These are phyloP conservation scores for Tuber aestivum DNA, from an alignment of 495 filamentous ascomycete genomes.

Conservation along the genomic window DNA sequence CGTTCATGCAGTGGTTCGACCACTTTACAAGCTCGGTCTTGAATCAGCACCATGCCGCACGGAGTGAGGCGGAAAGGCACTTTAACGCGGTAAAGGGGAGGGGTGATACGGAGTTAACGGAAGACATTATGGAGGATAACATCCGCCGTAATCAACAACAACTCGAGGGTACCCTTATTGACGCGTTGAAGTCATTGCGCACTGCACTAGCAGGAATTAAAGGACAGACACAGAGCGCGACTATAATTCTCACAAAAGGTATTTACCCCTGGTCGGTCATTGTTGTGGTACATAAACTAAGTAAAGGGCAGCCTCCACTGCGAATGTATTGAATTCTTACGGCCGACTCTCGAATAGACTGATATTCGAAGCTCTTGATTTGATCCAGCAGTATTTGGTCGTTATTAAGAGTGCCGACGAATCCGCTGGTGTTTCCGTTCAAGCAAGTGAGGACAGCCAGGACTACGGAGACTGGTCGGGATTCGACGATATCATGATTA, in stretches of 20 bases:
- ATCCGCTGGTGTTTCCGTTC: constrained; percentile 5
- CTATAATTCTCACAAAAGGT: constrained; percentile 33
- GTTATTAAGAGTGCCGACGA: constrained; percentile 45
- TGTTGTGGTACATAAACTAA: background rate
- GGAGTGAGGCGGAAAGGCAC: constrained; percentile 58
- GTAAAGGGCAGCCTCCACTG: constrained; percentile 29
- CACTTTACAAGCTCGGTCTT: constrained; percentile 53
- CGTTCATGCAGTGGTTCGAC: constrained; percentile 44
- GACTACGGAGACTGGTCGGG: constrained; percentile 66
- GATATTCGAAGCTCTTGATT: constrained; percentile 46
- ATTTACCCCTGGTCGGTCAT: constrained; percentile 36
- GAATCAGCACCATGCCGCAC: constrained; percentile 55
- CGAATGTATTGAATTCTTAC: constrained; percentile 46
- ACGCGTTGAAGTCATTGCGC: constrained; percentile 52
- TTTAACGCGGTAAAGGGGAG: constrained; percentile 43
- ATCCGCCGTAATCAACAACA: constrained; percentile 59
- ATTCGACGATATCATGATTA: constrained; percentile 49
- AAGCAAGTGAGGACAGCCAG: constrained; percentile 58
- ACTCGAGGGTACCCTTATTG: constrained; percentile 55
- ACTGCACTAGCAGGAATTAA: constrained; percentile 45
- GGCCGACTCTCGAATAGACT: constrained; percentile 43
- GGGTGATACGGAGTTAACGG: constrained; percentile 46
- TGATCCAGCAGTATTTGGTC: constrained; percentile 46
- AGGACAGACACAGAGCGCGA: constrained; percentile 24
- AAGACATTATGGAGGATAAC: constrained; percentile 51